These are phyloP conservation scores for Camelina sativa DNA, from an alignment of 345 rosid genomes.

Conservation along the genomic window DNA sequence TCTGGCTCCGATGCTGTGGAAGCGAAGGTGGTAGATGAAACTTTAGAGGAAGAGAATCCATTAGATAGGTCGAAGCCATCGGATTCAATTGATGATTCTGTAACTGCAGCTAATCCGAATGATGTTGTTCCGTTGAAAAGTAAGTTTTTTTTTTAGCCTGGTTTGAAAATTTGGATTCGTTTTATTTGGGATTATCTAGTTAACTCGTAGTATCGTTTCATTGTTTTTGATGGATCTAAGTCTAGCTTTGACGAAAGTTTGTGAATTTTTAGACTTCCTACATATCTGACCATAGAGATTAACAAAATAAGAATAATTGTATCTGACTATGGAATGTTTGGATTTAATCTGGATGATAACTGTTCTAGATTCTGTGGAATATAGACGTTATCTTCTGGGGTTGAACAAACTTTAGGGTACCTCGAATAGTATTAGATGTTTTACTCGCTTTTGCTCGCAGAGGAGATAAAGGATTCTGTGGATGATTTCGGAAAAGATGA, in stretches of 20 bases:
- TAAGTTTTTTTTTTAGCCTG: constrained; percentile 44
- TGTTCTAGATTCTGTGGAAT: constrained; percentile 7
- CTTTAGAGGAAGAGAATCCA: constrained; percentile 40
- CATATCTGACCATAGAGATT: constrained; percentile 21
- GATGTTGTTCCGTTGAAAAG: constrained; percentile 44
- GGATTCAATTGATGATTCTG: constrained; percentile 36
- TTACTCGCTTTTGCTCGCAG: constrained; percentile 62
- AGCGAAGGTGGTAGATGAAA: constrained; percentile 31
- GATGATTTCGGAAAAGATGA: constrained; percentile 81
- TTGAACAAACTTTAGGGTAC: constrained; percentile 41
- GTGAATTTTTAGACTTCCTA: not conserved
- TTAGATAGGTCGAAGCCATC: constrained; percentile 21
- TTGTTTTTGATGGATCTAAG: constrained; percentile 15
- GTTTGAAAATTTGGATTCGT: not conserved
- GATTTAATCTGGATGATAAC: constrained; percentile 9
- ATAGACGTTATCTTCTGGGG: constrained; percentile 17
- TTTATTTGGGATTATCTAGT: not conserved
- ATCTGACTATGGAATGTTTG: constrained; percentile 17
- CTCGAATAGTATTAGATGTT: constrained; percentile 52
- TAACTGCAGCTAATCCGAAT: constrained; percentile 40
- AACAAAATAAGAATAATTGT: not conserved
- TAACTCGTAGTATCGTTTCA: not conserved
- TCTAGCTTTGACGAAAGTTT: constrained; percentile 1
- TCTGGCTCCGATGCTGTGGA: constrained; percentile 40
- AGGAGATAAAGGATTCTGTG: constrained; percentile 67